phyloP scores from a whole-genome alignment of 2,329 filamentous ascomycete species.

The Alternaria gaisen region DNA sequence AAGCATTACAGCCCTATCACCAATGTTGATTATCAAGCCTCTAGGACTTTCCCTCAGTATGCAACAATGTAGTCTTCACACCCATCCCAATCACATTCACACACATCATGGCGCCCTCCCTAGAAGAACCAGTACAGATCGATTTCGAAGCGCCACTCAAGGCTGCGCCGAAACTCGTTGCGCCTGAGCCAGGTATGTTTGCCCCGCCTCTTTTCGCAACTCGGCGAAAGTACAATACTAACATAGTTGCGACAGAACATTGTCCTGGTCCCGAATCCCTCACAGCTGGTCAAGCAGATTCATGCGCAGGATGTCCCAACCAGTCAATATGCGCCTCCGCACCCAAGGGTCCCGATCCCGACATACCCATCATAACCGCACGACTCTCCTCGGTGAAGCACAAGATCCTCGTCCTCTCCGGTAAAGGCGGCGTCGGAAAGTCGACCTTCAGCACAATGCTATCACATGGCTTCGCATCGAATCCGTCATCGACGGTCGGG shows the following conservation, averaged over 20 bases:
- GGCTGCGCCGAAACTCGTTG: slow-evolving; percentile 82
- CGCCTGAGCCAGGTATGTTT: slow-evolving; percentile 78
- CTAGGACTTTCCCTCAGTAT: slow-evolving; percentile 29
- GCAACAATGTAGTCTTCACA: slow-evolving; percentile 31
- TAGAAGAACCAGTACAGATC: slow-evolving; percentile 74
- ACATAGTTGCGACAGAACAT: slow-evolving; percentile 67
- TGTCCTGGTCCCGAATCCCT: slow-evolving; percentile 90
- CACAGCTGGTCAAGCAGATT: slow-evolving; percentile 72
- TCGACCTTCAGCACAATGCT: slow-evolving; percentile 91
- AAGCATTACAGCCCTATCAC: slow-evolving; percentile 36
- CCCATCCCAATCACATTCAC: slow-evolving; percentile 11
- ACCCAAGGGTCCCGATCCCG: slow-evolving; percentile 93
- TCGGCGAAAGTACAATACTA: not conserved
- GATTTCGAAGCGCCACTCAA: slow-evolving; percentile 80
- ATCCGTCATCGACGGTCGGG: slow-evolving; percentile 80
- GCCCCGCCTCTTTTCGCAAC: slow-evolving; percentile 22
- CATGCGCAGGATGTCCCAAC: slow-evolving; percentile 94
- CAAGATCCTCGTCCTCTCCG: slow-evolving; percentile 91
- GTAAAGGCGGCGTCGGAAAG: slow-evolving; percentile 97
- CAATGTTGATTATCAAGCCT: slow-evolving; percentile 46
- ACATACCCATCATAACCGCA: slow-evolving; percentile 86
- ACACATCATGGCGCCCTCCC: slow-evolving; percentile 75
- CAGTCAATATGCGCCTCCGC: slow-evolving; percentile 93
- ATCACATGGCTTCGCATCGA: slow-evolving; percentile 85
- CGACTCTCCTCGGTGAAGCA: slow-evolving; percentile 84